These are phyloP conservation scores for Chrysanthemum lavandulifolium DNA, from an alignment of 129 eudicot species.

Conservation along the genomic window DNA sequence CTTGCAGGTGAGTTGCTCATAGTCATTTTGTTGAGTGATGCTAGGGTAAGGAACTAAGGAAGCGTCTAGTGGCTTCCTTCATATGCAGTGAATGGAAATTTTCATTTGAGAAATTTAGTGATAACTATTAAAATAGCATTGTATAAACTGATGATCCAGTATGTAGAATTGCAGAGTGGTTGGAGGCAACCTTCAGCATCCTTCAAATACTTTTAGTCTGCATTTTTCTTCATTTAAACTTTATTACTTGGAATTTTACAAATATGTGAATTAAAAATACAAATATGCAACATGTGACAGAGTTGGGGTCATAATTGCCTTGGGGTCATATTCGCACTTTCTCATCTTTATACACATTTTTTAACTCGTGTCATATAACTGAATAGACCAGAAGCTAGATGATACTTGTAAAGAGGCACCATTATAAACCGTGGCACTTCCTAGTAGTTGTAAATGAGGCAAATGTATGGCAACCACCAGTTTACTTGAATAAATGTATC, in stretches of 20 bases:
- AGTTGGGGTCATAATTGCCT: not conserved
- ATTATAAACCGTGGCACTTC: not conserved
- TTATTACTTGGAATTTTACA: not conserved
- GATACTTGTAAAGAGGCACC: not conserved
- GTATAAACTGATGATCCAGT: slow-evolving; percentile 1
- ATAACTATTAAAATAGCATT: not conserved
- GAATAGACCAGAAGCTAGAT: not conserved
- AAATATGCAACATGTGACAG: not conserved
- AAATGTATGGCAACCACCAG: not conserved
- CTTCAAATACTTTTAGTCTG: not conserved
- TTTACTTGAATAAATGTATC: not conserved
- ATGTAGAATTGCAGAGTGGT: slow-evolving; percentile 9
- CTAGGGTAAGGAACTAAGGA: not conserved
- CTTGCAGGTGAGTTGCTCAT: slow-evolving; percentile 65
- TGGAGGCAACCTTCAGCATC: not conserved
- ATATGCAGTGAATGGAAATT: not conserved
- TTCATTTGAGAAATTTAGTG: not conserved
- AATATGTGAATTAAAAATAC: not conserved
- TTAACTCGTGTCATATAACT: not conserved
- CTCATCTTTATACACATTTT: not conserved
- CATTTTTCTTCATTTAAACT: not conserved
- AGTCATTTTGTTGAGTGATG: not conserved
- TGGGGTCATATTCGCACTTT: not conserved
- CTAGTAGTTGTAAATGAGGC: not conserved
- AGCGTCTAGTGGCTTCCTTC: slow-evolving; percentile 6